Evolutionary conservation across 495 filamentous ascomycete genomes (phyloP).

Genomic region (Filosporella fistucella): DNA sequence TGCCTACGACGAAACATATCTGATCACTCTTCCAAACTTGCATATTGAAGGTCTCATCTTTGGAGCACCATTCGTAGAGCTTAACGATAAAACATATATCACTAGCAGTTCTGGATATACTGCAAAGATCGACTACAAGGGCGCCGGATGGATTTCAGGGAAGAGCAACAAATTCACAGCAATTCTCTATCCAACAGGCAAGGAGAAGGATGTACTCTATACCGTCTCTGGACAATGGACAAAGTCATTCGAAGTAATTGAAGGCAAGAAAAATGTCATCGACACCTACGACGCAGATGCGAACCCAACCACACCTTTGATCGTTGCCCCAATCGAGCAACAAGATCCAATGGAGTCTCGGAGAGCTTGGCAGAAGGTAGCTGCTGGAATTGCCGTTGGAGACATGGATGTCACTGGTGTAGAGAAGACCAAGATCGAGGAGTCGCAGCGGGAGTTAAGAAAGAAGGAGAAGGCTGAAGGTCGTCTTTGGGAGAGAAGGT

Average conservation of each 20-base stretch:
- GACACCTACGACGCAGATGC: slow-evolving; percentile 67
- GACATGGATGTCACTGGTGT: slow-evolving; percentile 77
- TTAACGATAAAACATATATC: slow-evolving; percentile 83
- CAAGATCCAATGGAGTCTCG: slow-evolving; percentile 89
- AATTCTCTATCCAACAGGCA: slow-evolving; percentile 68
- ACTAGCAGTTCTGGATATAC: slow-evolving; percentile 82
- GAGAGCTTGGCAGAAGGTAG: slow-evolving; percentile 88
- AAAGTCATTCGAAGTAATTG: slow-evolving; percentile 74
- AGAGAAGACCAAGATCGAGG: slow-evolving; percentile 91
- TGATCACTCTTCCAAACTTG: slow-evolving; percentile 89
- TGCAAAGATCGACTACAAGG: slow-evolving; percentile 89
- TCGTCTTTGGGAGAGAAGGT: slow-evolving; percentile 79
- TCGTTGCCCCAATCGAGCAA: slow-evolving; percentile 67
- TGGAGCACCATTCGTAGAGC: slow-evolving; percentile 88
- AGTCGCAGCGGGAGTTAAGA: slow-evolving; percentile 80
- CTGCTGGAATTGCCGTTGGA: slow-evolving; percentile 68
- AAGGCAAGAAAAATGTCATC: slow-evolving; percentile 71
- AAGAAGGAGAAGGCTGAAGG: slow-evolving; percentile 75
- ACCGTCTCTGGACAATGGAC: slow-evolving; percentile 92
- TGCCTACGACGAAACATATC: slow-evolving; percentile 64
- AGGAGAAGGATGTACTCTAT: slow-evolving; percentile 84
- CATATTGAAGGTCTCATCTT: slow-evolving; percentile 96
- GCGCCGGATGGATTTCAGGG: slow-evolving; percentile 90
- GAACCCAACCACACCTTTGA: slow-evolving; percentile 61
- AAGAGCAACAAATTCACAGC: slow-evolving; percentile 96